These are phyloP conservation scores for Dipodascopsis uninucleata DNA, from an alignment of 805 yeast genomes.

Conservation along the genomic window DNA sequence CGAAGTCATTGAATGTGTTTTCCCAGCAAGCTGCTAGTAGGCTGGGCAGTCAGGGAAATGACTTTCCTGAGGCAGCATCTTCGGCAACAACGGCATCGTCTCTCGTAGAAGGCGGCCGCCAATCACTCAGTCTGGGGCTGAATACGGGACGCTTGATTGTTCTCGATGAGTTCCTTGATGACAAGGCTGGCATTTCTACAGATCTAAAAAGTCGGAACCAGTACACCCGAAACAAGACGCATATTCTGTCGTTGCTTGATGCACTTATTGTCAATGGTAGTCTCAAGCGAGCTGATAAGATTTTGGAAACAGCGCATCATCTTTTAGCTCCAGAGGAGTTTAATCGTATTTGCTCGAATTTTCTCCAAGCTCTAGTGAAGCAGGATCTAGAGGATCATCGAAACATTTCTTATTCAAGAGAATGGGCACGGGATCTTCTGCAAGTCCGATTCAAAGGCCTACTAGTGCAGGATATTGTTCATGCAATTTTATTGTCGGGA, in stretches of 20 bases:
- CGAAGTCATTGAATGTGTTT: too few species aligned
- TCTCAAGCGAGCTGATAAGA: conserved; percentile 24
- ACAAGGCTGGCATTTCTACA: neutral
- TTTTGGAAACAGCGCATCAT: conserved; percentile 13
- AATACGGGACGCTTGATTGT: neutral
- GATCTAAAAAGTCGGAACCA: neutral
- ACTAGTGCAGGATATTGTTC: conserved; percentile 11
- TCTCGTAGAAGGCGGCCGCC: too few species aligned
- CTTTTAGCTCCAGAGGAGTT: conserved; percentile 20
- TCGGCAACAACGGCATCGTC: too few species aligned
- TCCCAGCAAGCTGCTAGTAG: too few species aligned
- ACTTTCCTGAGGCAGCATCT: too few species aligned
- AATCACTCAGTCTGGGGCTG: neutral
- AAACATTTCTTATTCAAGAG: conserved; percentile 1
- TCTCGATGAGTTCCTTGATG: neutral
- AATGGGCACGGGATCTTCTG: conserved; percentile 10
- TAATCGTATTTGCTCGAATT: conserved; percentile 15
- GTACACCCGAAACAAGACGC: neutral
- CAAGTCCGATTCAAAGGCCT: neutral
- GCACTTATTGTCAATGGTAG: conserved; percentile 26
- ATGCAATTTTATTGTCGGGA: conserved; percentile 12
- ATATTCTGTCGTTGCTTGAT: conserved; percentile 24
- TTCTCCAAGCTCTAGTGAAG: conserved; percentile 9
- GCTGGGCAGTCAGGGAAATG: too few species aligned
- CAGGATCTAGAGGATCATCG: conserved; percentile 11